Conservation (phyloP, 495 filamentous ascomycete species). For the Penicillium atrosanguineum region DNA sequence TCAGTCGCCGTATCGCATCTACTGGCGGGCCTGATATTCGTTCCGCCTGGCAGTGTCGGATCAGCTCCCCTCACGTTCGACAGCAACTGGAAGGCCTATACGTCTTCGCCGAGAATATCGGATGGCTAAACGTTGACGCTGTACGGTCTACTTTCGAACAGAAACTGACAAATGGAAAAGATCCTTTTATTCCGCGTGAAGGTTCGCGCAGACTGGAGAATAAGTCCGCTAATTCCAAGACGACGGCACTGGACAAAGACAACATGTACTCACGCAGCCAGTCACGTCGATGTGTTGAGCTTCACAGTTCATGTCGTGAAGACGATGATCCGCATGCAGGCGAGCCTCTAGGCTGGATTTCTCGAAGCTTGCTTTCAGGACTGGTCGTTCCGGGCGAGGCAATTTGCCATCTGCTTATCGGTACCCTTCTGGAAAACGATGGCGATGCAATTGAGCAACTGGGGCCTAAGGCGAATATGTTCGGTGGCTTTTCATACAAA, state of each 20-base stretch:
- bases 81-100: constrained; percentile 50
- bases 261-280: constrained; percentile 33
- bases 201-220: neutral
- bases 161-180: constrained; percentile 10
- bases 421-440: constrained; percentile 75
- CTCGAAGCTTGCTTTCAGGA: constrained; percentile 73
- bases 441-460: constrained; percentile 59
- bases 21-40: constrained; percentile 11
- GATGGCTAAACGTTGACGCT: constrained; percentile 45
- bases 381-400: constrained; percentile 74
- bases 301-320: constrained; percentile 16
- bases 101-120: constrained; percentile 48
- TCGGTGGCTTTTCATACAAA: constrained; percentile 72
- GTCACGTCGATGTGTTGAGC: constrained; percentile 29
- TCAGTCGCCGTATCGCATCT: constrained; percentile 24
- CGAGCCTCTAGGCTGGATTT: constrained; percentile 67
- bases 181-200: constrained; percentile 4
- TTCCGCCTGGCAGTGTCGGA: constrained; percentile 37
- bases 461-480: constrained; percentile 68
- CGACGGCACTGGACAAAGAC: constrained; percentile 10
- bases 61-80: constrained; percentile 37
- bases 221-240: neutral
- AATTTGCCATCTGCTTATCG: constrained; percentile 73
- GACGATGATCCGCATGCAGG: constrained; percentile 13
- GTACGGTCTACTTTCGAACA: constrained; percentile 27